Base-by-base conservation (phyloP, 1,139 yeast genomes). In the Pichia sp. region DNA sequence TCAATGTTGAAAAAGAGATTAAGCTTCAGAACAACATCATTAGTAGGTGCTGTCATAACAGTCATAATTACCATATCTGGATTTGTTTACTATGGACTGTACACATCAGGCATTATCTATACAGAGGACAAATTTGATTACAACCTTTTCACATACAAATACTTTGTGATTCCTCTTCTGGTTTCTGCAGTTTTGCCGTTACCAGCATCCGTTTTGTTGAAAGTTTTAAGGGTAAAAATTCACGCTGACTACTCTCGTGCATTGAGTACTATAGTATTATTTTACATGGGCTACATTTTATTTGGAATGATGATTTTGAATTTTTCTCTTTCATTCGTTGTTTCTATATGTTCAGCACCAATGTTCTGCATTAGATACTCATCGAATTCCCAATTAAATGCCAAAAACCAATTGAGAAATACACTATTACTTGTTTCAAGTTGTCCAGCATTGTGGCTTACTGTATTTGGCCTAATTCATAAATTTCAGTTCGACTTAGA, bases 301-400 rank as follows among this genome's bases (percentile, higher is more conserved):
- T 75, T 86, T 10, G 77, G 94, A 0, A 62, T 87, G 28, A 66
- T 93, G 37, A 86, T 87, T 48, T 72, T 88, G 27, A 88, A 91
- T 58, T 91, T 88, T 58, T 69, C 96, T 3, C 66, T 91, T 45
- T 85, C 96, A 0, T 67, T 85, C 37, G 56, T 68, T 4, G 65
- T 88, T 40, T 93, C 94, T 1, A 40, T 84, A 2, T 58, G 74
- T 22, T 74, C 85, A 1, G 62, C 79, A 24, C 95, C 96, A 3
- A 62, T 88, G 52, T 76, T 84, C 0, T 74, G 82, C 53, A 63
- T 84, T 10, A 69, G 70, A 22, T 74, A 74, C 7, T 60, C 69
- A 4, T 50, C 49, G 3, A 23, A 25, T 3, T 15, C 15, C 6
- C n/a, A n/a, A n/a, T n/a, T n/a, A n/a, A 28, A 11, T 14, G 14